Conservation (phyloP, 1,284 basidiomycete genomes). For the Ganoderma meredithae region DNA sequence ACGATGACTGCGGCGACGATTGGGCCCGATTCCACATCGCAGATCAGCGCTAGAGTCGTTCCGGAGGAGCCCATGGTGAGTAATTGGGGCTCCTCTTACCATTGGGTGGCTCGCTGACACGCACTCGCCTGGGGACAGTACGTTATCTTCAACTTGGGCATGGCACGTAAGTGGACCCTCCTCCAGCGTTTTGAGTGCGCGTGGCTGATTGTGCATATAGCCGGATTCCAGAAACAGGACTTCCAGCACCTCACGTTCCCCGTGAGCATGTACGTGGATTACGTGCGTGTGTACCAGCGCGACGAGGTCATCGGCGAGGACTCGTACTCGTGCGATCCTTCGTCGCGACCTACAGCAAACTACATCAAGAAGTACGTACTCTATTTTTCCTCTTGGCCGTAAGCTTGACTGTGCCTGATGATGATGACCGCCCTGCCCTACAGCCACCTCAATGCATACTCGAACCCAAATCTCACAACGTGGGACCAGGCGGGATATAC, state of each 20-base stretch:
- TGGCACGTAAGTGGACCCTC: conserved; percentile 63
- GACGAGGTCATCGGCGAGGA: conserved; percentile 58
- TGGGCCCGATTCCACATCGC: conserved; percentile 59
- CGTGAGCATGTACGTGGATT: conserved; percentile 75
- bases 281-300: conserved; percentile 81
- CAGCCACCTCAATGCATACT: conserved; percentile 74
- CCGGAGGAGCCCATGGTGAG: conserved; percentile 82
- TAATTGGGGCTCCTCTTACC: conserved; percentile 11
- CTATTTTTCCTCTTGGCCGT: background rate
- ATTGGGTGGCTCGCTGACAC: background rate
- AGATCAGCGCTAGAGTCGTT: conserved; percentile 70
- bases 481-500: conserved; percentile 73
- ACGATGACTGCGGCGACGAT: conserved; percentile 66
- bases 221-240: conserved; percentile 73
- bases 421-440: too few relatives aligned
- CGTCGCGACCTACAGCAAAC: conserved; percentile 60
- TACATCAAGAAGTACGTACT: conserved; percentile 49
- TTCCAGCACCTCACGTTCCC: conserved; percentile 75
- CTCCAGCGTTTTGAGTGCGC: conserved; percentile 22
- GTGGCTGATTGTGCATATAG: conserved; percentile 36
- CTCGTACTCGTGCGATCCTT: conserved; percentile 65
- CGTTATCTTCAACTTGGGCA: conserved; percentile 77
- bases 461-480: conserved; percentile 76
- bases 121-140: conserved; percentile 54
- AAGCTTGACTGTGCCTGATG: background rate